Base-by-base conservation (phyloP, 1,139 yeast genomes). In the Saccharomyces uvarum region DNA sequence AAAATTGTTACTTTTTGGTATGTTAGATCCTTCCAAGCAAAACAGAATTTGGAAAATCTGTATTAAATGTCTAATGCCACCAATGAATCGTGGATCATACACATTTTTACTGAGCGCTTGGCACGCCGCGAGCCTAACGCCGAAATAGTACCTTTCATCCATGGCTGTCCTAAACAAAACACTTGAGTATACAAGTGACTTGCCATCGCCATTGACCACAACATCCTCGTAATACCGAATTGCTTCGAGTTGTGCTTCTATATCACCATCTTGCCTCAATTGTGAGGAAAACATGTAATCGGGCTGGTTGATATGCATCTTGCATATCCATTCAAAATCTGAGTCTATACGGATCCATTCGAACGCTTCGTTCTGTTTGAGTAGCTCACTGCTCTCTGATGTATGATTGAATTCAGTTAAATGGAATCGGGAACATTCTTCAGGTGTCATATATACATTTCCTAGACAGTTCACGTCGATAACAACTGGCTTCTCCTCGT, bases 281-380 rank as follows among this genome's bases (percentile, higher is more conserved):
- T 95, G 99, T 0, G 98, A 87, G 0, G 90, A 89, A 69, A 81
- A 93, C 97, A 93, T 95, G 67, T 89, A 88, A 65, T 90, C 98
- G 0, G 97, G 96, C 69, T 91, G 97, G 61, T 85, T 87, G 41
- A 95, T 83, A 58, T 84, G 79, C 29, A 88, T 76, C 60, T 80
- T 81, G 55, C 96, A 89, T 51, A 95, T 86, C 99, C 99, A 95
- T 69, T 95, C 99, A 65, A 86, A 88, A 70, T 95, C 99, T 0
- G 97, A 91, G 72, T 95, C 99, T 8, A 91, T 89, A 62, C 99
- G 77, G 47, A 95, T 78, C 99, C 99, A 95, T 66, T 95, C 99
- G 72, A 90, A 95, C 0, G 97, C 97, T 67, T 93, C 98, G 62
- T 82, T 83, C 46, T 65, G 69, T 28, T 60, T 59, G 49, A 68